phyloP scores from a whole-genome alignment of 2,329 filamentous ascomycete genomes.

The Paraconiothyrium brasiliense region DNA sequence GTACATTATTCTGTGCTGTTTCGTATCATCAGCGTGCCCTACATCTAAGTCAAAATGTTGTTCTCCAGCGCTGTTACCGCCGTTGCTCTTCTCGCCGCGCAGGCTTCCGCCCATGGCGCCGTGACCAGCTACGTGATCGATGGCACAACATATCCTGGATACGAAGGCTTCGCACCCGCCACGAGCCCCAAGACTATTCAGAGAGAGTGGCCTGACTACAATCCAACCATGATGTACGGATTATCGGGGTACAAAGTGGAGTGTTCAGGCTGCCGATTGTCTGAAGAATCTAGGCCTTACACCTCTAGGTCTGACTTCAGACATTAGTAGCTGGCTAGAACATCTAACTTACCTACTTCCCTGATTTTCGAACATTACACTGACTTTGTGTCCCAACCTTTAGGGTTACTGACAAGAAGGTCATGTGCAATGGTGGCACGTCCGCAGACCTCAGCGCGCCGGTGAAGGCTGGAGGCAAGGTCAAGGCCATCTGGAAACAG shows the following conservation, averaged over 20 bases:
- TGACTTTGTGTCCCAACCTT: constrained; percentile 57
- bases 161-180: constrained; percentile 62
- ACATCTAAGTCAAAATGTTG: constrained; percentile 44
- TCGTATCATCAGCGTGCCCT: constrained; percentile 6
- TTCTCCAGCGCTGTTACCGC: constrained; percentile 48
- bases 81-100: constrained; percentile 39
- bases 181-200: constrained; percentile 64
- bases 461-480: constrained; percentile 59
- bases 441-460: constrained; percentile 54
- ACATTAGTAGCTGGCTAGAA: no score
- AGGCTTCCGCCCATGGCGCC: constrained; percentile 47
- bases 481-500: constrained; percentile 65
- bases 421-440: constrained; percentile 65
- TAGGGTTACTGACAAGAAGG: constrained; percentile 58
- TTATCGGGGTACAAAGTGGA: no score
- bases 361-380: no score
- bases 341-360: no score
- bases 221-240: constrained; percentile 57
- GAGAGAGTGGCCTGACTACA: constrained; percentile 67
- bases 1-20: constrained; percentile 2
- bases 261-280: no score
- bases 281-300: no score
- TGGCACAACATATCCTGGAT: constrained; percentile 49
- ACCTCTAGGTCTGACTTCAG: no score
- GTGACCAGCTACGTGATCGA: constrained; percentile 49